Evolutionary conservation across 2,329 filamentous ascomycete species (phyloP), one percentile per base, ranked within the genome.

Genomic region (Zymoseptoria crescenta): DNA sequence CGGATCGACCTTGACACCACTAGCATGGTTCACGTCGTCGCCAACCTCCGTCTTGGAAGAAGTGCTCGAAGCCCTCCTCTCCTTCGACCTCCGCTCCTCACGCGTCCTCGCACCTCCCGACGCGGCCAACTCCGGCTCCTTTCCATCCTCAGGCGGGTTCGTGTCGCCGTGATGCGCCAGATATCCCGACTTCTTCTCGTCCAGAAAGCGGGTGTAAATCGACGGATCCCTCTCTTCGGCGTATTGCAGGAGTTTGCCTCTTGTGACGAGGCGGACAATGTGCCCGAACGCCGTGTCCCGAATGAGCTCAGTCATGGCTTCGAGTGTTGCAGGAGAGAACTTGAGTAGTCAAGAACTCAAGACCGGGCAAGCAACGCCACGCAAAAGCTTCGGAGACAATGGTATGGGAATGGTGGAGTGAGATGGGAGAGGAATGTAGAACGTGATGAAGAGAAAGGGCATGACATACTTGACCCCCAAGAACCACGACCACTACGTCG

Each of bases 141-240:
- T 63, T 6, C 64, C 68, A 28, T 74, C 70, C 45, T 73, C 68
- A 1, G 73, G 72, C 3, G 71, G 69, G 21, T 73, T 69, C 0
- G 72, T 71, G 51, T 74, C 65, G 49, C 78, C 79, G 62, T 79
- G 74, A 35, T 77, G 73, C 0, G 79, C 79, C 57, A 79, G 73
- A 56, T 78, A 73, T 9, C 69, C 74, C 2, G 79, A 81, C 62
- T 80, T 81, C 59, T 81, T 77, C 51, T 74, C 70, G 60, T 80
- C 74, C 58, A 82, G 68, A 59, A 77, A 82, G 62, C 73, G 72
- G 58, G 76, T 76, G 74, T 78, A 82, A 58, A 81, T 62, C 3
- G 73, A 72, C 0, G 76, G 72, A 62, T 83, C 76, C 53, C 66
- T 69, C 61, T 83, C 79, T 69, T 81, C 79, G 29, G 74, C 72